These are phyloP conservation scores for Secale cereale DNA, from an alignment of 176 grass and related monocot species.

Conservation along the genomic window DNA sequence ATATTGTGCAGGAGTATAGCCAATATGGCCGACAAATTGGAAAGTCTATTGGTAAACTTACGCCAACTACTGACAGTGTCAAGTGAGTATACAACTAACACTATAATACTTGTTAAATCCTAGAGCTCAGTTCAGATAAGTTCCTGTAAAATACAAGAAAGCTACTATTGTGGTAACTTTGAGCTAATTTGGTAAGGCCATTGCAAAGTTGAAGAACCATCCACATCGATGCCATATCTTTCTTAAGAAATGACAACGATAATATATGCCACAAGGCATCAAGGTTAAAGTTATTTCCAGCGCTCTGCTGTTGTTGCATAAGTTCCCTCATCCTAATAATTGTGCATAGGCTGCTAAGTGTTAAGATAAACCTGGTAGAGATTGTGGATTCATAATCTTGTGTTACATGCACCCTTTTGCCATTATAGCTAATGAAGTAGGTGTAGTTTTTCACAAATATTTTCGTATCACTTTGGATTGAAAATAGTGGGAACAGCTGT, in stretches of 20 bases:
- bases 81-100: slow-evolving; percentile 27
- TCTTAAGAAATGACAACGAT: background rate
- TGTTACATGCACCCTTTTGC: background rate
- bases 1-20: slow-evolving; percentile 48
- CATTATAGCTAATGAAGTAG: background rate
- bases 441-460: background rate
- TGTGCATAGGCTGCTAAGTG: background rate
- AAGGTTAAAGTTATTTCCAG: background rate
- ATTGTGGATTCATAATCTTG: slow-evolving; percentile 17
- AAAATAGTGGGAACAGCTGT: background rate
- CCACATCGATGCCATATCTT: background rate
- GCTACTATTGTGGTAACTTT: background rate
- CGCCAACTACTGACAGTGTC: slow-evolving; percentile 65
- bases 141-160: slow-evolving; percentile 12
- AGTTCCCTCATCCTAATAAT: background rate
- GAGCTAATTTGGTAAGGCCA: background rate
- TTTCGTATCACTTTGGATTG: background rate
- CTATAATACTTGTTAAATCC: background rate
- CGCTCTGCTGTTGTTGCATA: background rate
- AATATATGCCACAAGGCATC: background rate
- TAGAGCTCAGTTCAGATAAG: slow-evolving; percentile 9
- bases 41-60: slow-evolving; percentile 67
- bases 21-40: slow-evolving; percentile 60
- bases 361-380: slow-evolving; percentile 1
- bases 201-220: background rate